Base-by-base conservation (phyloP, 1,139 yeast genomes). In the Pneumocystis canis region DNA sequence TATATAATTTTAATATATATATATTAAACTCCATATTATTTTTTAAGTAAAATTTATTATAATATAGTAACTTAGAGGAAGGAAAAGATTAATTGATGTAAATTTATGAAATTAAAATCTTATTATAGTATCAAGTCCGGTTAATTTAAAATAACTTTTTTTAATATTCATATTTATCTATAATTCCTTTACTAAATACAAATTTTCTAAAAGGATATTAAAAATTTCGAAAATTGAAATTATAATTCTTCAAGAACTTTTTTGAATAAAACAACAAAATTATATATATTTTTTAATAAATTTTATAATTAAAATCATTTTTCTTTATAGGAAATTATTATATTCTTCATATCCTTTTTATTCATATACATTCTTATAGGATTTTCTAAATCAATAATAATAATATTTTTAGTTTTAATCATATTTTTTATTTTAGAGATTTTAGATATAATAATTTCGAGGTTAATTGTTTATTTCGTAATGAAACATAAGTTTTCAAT, bases 151-250 rank as follows among this genome's bases (percentile, higher is more conserved):
- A 78, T 90, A 94, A 3, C 99, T 98, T 70, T 97, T 98, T 75
- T 98, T 84, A 77, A 92, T 98, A 65, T 98, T n/a, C 98, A 79
- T 98, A 92, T 76, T 92, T 98, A 65, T 98, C 99, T 69, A 89
- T 82, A 71, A 89, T 88, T 73, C 98, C 98, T 76, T 92, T 92
- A 25, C 97, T 90, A 54, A 18, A 97, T 89, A 74, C 92, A 92
- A 78, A 1, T 97, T 90, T 1, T 95, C 97, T 66, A 94, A 80
- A 72, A 89, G 96, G 58, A 92, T 78, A 64, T 80, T 80, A 73
- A 83, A 90, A 63, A 75, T 71, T 28, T 81, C 80, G 78, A 77
- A 16, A 82, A 82, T 66, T 80, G 80, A 0, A 92, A 85, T 58
- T 82, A 76, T 69, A 82, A 81, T 66, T 80, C 76, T 28, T 63